Evolutionary conservation across 495 filamentous ascomycete genomes (phyloP).

Genomic region (Podospora conica): DNA sequence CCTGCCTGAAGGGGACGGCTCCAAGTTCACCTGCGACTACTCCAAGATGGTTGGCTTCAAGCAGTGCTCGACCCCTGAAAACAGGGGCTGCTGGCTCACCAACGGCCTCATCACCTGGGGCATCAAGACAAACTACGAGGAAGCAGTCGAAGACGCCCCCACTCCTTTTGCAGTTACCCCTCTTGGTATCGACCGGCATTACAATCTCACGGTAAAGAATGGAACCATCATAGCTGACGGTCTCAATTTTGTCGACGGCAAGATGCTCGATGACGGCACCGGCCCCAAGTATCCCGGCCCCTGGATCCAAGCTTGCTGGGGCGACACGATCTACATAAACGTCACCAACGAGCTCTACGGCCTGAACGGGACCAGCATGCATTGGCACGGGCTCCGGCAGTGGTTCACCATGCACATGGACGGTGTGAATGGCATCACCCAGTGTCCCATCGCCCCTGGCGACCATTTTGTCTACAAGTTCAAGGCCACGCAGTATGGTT

Average conservation of each 20-base stretch:
- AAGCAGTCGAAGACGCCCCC: no score
- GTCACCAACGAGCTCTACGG: constrained; percentile 25
- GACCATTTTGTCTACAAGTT: constrained; percentile 45
- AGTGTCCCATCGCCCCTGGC: constrained; percentile 45
- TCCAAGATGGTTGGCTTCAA: background rate
- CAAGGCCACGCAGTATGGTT: constrained; percentile 47
- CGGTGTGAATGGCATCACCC: constrained; percentile 39
- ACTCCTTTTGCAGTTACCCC: background rate
- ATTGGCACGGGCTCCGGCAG: constrained; percentile 48
- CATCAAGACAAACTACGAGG: constrained; percentile 12
- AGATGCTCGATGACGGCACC: constrained; percentile 12
- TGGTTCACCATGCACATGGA: constrained; percentile 36
- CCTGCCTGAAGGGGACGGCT: background rate
- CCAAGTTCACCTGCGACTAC: constrained; percentile 5
- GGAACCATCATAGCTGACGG: constrained; percentile 2
- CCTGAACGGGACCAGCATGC: constrained; percentile 37
- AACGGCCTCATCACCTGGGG: background rate
- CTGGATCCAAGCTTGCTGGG: constrained; percentile 52
- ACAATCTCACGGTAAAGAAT: background rate
- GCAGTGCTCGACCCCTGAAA: background rate
- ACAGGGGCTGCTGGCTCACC: constrained; percentile 4
- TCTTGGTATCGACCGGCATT: background rate
- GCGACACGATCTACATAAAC: constrained; percentile 51
- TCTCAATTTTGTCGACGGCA: constrained; percentile 8
- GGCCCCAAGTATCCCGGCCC: constrained; percentile 38